Conservation (phyloP, 1,284 basidiomycete genomes). For the Cryptococcus depauperatus region DNA sequence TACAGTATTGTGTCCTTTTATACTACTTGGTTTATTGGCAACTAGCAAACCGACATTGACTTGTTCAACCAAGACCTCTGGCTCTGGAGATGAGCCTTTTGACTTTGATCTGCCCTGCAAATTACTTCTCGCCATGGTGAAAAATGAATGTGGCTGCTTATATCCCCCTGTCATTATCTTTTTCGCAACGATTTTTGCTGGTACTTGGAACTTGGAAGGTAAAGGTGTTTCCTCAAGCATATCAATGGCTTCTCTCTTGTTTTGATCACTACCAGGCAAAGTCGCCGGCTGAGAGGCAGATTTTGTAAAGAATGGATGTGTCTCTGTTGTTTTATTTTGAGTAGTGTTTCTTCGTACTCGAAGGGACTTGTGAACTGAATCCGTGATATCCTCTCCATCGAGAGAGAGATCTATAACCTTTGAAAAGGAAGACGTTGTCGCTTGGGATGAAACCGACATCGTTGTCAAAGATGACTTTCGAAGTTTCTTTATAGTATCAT, state of each 20-base stretch:
- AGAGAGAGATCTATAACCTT: not conserved
- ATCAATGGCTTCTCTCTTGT: constrained; percentile 13
- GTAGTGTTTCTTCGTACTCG: not conserved
- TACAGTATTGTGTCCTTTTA: constrained; percentile 5
- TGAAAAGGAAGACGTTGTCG: not conserved
- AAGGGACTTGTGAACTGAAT: constrained; percentile 2
- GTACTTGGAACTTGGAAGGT: constrained; percentile 1
- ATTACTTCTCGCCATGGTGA: constrained; percentile 7
- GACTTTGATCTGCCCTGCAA: constrained; percentile 2
- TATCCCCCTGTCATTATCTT: not conserved
- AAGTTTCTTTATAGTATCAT: no score
- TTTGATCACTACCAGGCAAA: not conserved
- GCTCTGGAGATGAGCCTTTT: no score
- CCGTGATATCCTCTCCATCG: not conserved
- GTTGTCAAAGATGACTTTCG: constrained; percentile 6
- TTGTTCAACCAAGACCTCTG: no score
- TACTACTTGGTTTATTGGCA: not conserved
- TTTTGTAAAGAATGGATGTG: constrained; percentile 1
- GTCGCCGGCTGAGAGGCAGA: not conserved
- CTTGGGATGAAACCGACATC: not conserved
- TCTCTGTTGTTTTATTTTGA: not conserved
- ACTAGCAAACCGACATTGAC: not conserved
- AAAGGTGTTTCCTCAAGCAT: constrained; percentile 8
- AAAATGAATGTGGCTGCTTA: constrained; percentile 33
- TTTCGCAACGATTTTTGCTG: no score